A percentile compares a stretch with the other conserved stretches of the same genome.
Conservation (phyloP, 768 basidiomycete species). For the Hygrophorus pudorinus region DNA sequence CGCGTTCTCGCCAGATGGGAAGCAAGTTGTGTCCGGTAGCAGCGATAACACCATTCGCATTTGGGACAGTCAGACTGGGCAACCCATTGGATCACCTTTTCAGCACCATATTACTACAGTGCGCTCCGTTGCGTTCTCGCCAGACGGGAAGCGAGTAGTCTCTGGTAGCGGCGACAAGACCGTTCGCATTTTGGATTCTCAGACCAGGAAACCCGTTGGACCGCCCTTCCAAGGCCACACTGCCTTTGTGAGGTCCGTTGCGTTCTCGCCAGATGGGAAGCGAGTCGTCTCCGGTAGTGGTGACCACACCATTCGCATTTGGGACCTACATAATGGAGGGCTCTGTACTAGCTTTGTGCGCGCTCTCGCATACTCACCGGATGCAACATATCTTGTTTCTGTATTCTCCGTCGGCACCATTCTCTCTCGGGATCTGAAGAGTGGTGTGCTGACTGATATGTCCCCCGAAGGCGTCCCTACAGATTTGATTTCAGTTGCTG, state of each 20-base stretch:
- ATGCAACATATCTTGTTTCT: too few species aligned
- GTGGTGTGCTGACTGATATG: too few species aligned
- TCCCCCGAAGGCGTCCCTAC: too few species aligned
- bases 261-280: conserved; percentile 5
- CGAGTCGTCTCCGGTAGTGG: neutral
- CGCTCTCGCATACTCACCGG: too few species aligned
- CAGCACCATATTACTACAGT: neutral
- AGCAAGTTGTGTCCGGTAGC: neutral
- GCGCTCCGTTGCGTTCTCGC: neutral
- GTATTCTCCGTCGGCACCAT: too few species aligned
- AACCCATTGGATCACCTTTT: neutral
- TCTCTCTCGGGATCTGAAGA: too few species aligned
- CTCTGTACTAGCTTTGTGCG: too few species aligned
- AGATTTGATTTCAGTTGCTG: too few species aligned
- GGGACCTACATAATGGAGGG: neutral
- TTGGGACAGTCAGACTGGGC: neutral
- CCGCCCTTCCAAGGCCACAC: neutral
- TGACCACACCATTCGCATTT: neutral
- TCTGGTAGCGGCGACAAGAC: neutral
- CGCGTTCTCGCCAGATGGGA: conserved; percentile 13
- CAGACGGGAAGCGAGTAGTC: neutral
- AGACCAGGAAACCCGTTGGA: neutral
- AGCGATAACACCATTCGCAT: neutral
- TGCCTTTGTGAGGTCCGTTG: neutral
- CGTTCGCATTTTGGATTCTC: neutral